Evolutionary conservation across 305 asterid genomes (phyloP).

Genomic region (Solanum aculeatissimum): DNA sequence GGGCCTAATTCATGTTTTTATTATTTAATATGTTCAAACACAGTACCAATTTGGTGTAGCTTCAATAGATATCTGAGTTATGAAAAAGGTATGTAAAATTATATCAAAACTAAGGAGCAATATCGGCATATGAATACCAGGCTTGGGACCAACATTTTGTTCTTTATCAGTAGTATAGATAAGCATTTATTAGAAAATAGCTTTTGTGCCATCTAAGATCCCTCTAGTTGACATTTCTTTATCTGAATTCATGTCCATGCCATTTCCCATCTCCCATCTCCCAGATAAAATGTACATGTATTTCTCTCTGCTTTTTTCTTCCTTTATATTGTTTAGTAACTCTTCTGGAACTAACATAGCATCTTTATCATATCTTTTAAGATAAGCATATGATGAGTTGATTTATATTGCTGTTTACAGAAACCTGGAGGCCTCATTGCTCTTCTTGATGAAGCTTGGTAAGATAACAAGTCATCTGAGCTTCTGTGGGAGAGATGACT

Average conservation of each 20-base stretch:
- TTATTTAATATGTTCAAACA: neutral
- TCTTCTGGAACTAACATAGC: neutral
- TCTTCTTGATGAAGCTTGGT: slow-evolving; percentile 99
- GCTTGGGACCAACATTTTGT: neutral
- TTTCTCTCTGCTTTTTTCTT: neutral
- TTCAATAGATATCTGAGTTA: neutral
- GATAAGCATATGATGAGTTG: neutral
- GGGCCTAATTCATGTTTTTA: neutral
- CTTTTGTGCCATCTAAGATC: neutral
- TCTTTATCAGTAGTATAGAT: neutral
- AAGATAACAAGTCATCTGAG: slow-evolving; percentile 3
- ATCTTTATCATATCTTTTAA: neutral
- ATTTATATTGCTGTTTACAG: slow-evolving; percentile 29
- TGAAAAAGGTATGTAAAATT: neutral
- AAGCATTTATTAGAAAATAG: neutral
- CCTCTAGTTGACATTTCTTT: neutral
- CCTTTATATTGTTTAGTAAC: neutral
- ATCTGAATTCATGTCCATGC: neutral
- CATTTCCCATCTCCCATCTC: neutral
- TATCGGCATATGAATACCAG: neutral
- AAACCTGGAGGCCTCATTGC: slow-evolving; percentile 96
- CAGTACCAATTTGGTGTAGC: neutral
- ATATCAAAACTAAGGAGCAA: neutral
- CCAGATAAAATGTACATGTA: neutral
- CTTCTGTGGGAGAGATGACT: neutral